Conservation (phyloP, 225 moss, liverwort and hornwort genomes). For the Rhytidiadelphus loreus region DNA sequence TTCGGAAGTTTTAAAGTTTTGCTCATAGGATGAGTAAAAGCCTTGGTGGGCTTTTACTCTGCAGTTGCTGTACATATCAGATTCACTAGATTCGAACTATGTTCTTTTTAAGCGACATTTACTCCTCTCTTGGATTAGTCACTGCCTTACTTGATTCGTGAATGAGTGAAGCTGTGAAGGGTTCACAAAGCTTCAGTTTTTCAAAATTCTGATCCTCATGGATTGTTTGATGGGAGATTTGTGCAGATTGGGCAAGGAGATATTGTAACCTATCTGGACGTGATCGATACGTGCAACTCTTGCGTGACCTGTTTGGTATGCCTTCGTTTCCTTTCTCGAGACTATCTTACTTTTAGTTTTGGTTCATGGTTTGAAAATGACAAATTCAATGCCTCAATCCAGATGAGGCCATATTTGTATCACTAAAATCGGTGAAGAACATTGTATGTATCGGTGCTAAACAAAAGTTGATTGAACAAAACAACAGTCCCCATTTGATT, state of each 20-base stretch:
- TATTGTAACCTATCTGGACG: slow-evolving; percentile 75
- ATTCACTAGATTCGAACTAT: background rate
- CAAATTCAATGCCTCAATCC: background rate
- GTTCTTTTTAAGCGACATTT: background rate
- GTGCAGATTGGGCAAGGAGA: slow-evolving; percentile 50
- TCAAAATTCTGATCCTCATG: background rate
- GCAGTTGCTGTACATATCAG: background rate
- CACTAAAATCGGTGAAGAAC: background rate
- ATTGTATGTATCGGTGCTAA: too few relatives aligned
- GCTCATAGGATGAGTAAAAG: background rate
- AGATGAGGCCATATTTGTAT: background rate
- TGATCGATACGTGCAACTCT: slow-evolving; percentile 72
- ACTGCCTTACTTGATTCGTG: background rate
- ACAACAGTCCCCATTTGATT: too few relatives aligned
- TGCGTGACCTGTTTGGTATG: slow-evolving; percentile 71
- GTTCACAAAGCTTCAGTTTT: background rate
- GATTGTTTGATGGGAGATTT: background rate
- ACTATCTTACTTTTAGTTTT: background rate
- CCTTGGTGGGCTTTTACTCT: background rate
- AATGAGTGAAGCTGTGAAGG: background rate
- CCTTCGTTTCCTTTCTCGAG: background rate
- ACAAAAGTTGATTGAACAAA: background rate
- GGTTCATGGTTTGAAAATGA: background rate
- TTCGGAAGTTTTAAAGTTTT: background rate
- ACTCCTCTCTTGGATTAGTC: background rate